Evolutionary conservation across 768 basidiomycete species (phyloP).

Genomic region (Tylopilus rubrobrunneus): DNA sequence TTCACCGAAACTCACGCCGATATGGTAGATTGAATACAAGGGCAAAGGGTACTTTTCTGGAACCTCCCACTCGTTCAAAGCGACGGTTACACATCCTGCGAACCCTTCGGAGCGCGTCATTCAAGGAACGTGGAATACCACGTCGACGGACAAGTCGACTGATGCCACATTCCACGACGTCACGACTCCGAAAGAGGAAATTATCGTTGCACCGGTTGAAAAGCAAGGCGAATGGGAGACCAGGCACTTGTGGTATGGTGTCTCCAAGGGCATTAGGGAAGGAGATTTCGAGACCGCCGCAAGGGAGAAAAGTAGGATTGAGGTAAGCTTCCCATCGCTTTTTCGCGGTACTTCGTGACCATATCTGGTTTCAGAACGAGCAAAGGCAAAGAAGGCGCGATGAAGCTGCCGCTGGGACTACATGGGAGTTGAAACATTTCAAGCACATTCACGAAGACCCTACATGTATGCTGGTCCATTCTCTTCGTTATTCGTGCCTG

Average conservation of each 20-base stretch:
- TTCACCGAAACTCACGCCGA: slow-evolving; percentile 34
- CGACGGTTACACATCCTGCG: slow-evolving; percentile 56
- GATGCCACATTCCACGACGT: slow-evolving; percentile 74
- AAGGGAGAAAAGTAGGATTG: slow-evolving; percentile 84
- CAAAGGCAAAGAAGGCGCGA: slow-evolving; percentile 86
- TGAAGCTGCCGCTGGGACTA: slow-evolving; percentile 65
- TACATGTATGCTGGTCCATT: slow-evolving; percentile 50
- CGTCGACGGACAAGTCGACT: slow-evolving; percentile 46
- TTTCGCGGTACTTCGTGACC: neutral
- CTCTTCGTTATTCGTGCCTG: neutral
- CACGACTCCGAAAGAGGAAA: slow-evolving; percentile 67
- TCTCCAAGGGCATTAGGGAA: slow-evolving; percentile 86
- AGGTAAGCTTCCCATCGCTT: slow-evolving; percentile 46
- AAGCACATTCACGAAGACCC: slow-evolving; percentile 63
- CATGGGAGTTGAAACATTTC: slow-evolving; percentile 81
- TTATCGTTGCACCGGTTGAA: slow-evolving; percentile 56
- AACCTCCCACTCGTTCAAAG: slow-evolving; percentile 91
- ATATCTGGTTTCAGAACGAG: slow-evolving; percentile 63
- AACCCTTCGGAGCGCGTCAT: slow-evolving; percentile 45
- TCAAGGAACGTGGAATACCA: slow-evolving; percentile 81
- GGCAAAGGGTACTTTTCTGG: slow-evolving; percentile 96
- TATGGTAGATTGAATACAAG: slow-evolving; percentile 78
- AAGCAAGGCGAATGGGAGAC: slow-evolving; percentile 84
- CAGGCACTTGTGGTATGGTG: slow-evolving; percentile 76
- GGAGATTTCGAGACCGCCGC: slow-evolving; percentile 92